Evolutionary conservation across 2,329 filamentous ascomycete genomes (phyloP), one percentile per base, ranked within the genome.

Genomic region (Exophiala phaeomuriformis): DNA sequence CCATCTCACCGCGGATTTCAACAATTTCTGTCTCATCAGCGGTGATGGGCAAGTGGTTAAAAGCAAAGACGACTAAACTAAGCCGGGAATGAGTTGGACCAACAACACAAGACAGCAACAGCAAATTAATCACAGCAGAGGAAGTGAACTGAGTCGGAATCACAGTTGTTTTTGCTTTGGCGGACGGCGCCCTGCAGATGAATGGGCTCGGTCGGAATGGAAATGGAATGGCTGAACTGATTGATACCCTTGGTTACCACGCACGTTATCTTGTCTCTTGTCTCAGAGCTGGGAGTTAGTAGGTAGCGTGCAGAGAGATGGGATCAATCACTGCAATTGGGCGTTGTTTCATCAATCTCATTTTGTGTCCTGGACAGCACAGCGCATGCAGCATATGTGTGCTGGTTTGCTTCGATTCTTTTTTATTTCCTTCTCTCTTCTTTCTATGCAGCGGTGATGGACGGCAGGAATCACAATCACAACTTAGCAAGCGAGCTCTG

Each of bases 1-100:
- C 1, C 63, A 59, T 9, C 68, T 70, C 40, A 61, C 58, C 5
- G 51, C 71, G 47, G 59, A 71, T 49, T 73, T 72, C 59, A 61
- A 64, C 37, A 64, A 64, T 4, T 68, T 67, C 53, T 65, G 62
- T 5, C 72, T 73, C 46, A 67, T 61, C 3, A 56, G 62, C 48
- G 56, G 58, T 5, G 64, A 68, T 51, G 65, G 66, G 8, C 65
- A 63, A 32, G 61, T 64, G 7, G 58, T 68, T 5, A 67, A 67
- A 32, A 63, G 61, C 12, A 47, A 36, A 35, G 12, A 19, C 39
- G 39, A 6, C 6, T 8, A 36, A 29, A 37, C 6, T 36, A 12
- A 47, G 5, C 7, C 31, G 43, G 2, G 4, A 32, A 31, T 4
- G 29, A 32, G 30, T 41, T 28, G 36, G 9, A 2, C 12, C 5